Percentiles rank a stretch among this genome's conserved stretches.
These are phyloP conservation scores for Moelleriella libera DNA, from an alignment of 2,329 filamentous ascomycete genomes.

Conservation along the genomic window DNA sequence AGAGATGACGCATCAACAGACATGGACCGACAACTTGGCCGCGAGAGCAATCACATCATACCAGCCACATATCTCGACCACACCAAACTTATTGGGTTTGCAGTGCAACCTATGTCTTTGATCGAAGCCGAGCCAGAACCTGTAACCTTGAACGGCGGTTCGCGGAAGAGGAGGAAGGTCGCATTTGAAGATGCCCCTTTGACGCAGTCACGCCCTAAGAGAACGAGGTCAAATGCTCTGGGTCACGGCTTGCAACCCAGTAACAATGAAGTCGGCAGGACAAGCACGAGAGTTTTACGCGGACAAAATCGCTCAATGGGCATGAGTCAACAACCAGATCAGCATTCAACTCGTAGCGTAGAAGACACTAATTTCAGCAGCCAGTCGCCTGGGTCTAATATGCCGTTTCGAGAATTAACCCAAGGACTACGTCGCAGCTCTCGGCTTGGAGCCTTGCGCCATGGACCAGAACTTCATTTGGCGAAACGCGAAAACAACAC, in stretches of 20 bases:
- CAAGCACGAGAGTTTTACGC: not conserved
- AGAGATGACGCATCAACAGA: not conserved
- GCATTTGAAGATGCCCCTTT: not conserved
- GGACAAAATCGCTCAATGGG: not conserved
- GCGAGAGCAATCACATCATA: not conserved
- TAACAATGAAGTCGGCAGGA: not conserved
- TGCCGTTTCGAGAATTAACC: not conserved
- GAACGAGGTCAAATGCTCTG: slow-evolving; percentile 1
- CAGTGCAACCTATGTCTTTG: not conserved
- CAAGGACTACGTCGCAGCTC: slow-evolving; percentile 3
- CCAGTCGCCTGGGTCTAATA: not conserved
- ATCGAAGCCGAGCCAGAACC: not conserved
- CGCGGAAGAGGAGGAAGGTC: slow-evolving; percentile 1
- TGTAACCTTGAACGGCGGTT: not conserved
- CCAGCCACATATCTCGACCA: not conserved
- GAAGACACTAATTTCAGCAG: not conserved
- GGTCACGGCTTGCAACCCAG: not conserved
- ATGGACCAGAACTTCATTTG: not conserved
- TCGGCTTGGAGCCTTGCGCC: not conserved
- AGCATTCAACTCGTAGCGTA: not conserved
- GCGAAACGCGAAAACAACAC: not conserved
- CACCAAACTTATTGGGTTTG: not conserved
- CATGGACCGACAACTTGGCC: not conserved
- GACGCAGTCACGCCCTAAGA: slow-evolving; percentile 1
- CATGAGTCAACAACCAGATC: slow-evolving; percentile 1